A percentile compares a stretch with the other conserved stretches of the same genome.
Evolutionary conservation across 2,329 filamentous ascomycete genomes (phyloP).

Genomic region (Tolypocladium cylindrosporum): DNA sequence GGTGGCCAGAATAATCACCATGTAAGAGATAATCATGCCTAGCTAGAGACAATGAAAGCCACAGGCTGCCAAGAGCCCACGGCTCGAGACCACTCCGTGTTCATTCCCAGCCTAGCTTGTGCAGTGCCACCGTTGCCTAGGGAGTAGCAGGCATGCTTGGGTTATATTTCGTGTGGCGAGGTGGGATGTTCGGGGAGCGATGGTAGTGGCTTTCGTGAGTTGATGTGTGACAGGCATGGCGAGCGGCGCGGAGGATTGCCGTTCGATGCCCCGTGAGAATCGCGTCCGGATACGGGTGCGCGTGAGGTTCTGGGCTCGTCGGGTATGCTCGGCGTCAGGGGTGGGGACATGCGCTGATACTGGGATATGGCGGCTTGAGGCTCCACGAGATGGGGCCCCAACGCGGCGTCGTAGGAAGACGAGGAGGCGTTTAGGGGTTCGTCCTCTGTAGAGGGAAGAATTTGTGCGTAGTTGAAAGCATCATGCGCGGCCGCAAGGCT

Average conservation of each 20-base stretch:
- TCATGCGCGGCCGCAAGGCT: background rate
- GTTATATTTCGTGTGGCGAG: conserved; percentile 1
- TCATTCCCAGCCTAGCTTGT: background rate
- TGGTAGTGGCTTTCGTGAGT: conserved; percentile 30
- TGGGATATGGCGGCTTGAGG: conserved; percentile 5
- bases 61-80: background rate
- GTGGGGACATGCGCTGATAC: conserved; percentile 16
- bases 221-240: conserved; percentile 6
- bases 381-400: conserved; percentile 4
- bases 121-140: background rate
- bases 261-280: background rate
- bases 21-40: conserved; percentile 5
- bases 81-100: background rate
- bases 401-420: background rate
- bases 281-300: background rate
- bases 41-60: conserved; percentile 5
- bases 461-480: background rate
- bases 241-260: background rate
- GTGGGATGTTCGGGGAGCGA: conserved; percentile 12
- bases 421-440: background rate
- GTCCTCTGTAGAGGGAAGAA: background rate
- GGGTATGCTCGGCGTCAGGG: conserved; percentile 11
- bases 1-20: conserved; percentile 5
- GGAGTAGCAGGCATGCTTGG: background rate
- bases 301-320: conserved; percentile 7